Base-by-base conservation (phyloP, 2,329 filamentous ascomycete genomes). In the Colletotrichum echinochloae region DNA sequence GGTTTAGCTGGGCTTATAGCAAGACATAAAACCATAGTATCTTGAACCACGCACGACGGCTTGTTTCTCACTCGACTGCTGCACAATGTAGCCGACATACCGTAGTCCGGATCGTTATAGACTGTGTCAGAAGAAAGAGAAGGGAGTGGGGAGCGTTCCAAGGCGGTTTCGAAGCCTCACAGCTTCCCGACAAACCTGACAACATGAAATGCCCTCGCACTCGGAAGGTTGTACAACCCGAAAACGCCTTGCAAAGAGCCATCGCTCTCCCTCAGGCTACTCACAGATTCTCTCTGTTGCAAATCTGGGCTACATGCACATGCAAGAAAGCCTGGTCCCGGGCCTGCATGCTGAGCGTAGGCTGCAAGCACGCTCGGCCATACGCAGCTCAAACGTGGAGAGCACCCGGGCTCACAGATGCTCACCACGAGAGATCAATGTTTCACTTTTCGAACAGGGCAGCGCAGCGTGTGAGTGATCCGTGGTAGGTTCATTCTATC, bases 401-500 rank as follows among this genome's bases (percentile, higher is more conserved):
- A 18, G n/a, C 11, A 18, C 9, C 4, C 37, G 16, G 6, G 41
- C n/a, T 20, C 44, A 28, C 33, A n/a, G 44, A 26, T 18, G 23
- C 33, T 28, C 28, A 61, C 23, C 9, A 39, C 23, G 33, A 20
- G 46, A 3, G 28, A 20, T n/a, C 6, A 1, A 39, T 20, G 28
- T 28, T 51, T 61, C 11, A n/a, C 4, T 35, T 7, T 14, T 16
- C 48, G 11, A 6, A 46, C 20, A 46, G 41, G 6, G 20, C 41
- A 14, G 20, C 5, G 7, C 8, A 5, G 20, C 26, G 33, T 18
- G 14, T 37, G 41, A 20, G 26, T 49, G n/a, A 37, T 4, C 20
- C 35, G 44, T 49, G 57, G 57, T 55, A 57, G 28, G 23, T 57
- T 49, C 41, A 37, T 66, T 57, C 60, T 57, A 66, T 66, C 51